phyloP scores from a whole-genome alignment of 495 filamentous ascomycete genomes.

The Usnea hakonensis region DNA sequence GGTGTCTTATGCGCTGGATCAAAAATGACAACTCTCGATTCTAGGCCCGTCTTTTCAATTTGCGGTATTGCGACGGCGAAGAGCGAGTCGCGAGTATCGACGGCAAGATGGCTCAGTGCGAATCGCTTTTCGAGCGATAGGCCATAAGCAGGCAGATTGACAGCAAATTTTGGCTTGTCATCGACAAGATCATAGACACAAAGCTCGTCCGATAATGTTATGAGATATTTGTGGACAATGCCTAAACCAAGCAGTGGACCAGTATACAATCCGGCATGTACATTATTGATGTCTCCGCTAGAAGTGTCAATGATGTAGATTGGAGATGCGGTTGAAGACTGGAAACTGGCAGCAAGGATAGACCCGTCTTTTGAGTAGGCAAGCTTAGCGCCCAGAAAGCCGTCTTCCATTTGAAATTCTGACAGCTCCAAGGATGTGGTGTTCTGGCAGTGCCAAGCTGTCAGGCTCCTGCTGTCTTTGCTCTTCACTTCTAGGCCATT shows the following conservation, averaged over 20 bases:
- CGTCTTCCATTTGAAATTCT: constrained; percentile 33
- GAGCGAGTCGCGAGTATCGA: constrained; percentile 46
- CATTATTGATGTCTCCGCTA: constrained; percentile 46
- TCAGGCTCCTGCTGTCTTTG: constrained; percentile 43
- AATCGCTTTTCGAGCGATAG: constrained; percentile 29
- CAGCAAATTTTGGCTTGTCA: constrained; percentile 46
- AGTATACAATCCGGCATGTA: constrained; percentile 47
- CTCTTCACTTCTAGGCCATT: constrained; percentile 53
- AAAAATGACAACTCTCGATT: constrained; percentile 51
- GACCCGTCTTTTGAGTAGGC: constrained; percentile 85
- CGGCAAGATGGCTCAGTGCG: constrained; percentile 49
- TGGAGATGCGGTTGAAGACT: constrained; percentile 28
- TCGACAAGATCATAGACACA: constrained; percentile 60
- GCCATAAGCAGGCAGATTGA: constrained; percentile 31
- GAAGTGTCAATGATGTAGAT: constrained; percentile 23
- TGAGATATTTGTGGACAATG: constrained; percentile 52
- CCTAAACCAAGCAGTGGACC: constrained; percentile 48
- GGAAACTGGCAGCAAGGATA: constrained; percentile 57
- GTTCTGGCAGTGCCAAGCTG: constrained; percentile 66
- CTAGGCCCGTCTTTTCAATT: constrained; percentile 10
- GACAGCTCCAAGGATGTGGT: constrained; percentile 44
- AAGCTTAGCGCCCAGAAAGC: constrained; percentile 35
- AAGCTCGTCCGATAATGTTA: constrained; percentile 55
- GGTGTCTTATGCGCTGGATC: constrained; percentile 40
- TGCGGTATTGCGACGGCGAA: constrained; percentile 51